phyloP scores from a whole-genome alignment of 2,329 filamentous ascomycete genomes.

The Monosporascus cannonballus region DNA sequence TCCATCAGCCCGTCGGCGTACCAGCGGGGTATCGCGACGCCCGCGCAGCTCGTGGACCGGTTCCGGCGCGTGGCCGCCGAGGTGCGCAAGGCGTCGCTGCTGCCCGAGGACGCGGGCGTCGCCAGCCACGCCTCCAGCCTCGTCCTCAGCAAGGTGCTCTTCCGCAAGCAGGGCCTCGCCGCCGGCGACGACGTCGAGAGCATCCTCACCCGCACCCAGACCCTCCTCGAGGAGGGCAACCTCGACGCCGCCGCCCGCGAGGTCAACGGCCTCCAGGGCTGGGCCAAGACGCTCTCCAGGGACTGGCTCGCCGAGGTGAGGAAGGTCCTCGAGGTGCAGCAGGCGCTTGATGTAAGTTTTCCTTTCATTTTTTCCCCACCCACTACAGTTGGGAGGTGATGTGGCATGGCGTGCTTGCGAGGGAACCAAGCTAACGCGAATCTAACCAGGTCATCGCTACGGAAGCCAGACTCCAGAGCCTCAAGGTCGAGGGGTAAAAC shows the following conservation, averaged over 20 bases:
- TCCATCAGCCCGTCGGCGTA: constrained; percentile 93
- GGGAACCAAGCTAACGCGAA: constrained; percentile 5
- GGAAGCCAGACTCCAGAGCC: constrained; percentile 22
- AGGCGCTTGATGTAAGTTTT: constrained; percentile 75
- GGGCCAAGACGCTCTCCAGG: constrained; percentile 90
- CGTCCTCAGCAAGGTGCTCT: constrained; percentile 87
- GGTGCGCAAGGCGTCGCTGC: constrained; percentile 86
- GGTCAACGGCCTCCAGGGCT: constrained; percentile 88
- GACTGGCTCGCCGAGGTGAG: constrained; percentile 92
- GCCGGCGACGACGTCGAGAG: constrained; percentile 89
- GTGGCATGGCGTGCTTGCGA: too few relatives aligned
- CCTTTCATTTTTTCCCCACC: not conserved
- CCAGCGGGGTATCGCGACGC: constrained; percentile 80
- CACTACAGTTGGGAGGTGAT: too few relatives aligned
- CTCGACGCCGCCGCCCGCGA: constrained; percentile 87
- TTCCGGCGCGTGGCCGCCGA: constrained; percentile 90
- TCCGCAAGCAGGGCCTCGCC: constrained; percentile 85
- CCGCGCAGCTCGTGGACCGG: constrained; percentile 83
- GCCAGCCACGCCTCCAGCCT: constrained; percentile 89
- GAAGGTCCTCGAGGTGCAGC: constrained; percentile 88
- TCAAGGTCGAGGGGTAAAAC: constrained; percentile 12
- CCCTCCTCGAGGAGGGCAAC: constrained; percentile 85
- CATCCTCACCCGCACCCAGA: constrained; percentile 83
- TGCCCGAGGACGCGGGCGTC: constrained; percentile 90
- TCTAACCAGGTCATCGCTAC: constrained; percentile 22